phyloP scores from a whole-genome alignment of 2,329 filamentous ascomycete species.

The Aquanectria penicillioides region DNA sequence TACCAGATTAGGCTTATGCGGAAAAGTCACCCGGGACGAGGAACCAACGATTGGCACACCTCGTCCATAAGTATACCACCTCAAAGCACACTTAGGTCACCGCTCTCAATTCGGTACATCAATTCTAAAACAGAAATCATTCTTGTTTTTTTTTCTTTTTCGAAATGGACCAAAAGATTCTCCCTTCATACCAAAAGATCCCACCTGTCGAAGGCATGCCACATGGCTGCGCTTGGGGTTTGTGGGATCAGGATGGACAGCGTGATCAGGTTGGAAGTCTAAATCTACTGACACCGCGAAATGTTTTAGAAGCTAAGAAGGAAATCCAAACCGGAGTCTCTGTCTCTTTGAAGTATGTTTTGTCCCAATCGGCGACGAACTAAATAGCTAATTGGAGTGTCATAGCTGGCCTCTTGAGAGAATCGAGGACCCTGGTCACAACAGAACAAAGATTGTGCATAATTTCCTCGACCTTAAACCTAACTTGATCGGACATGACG shows the following conservation, averaged over 20 bases:
- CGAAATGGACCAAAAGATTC: background rate
- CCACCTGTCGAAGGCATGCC: constrained; percentile 55
- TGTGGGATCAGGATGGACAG: constrained; percentile 56
- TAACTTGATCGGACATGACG: constrained; percentile 52
- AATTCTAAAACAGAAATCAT: too few relatives aligned
- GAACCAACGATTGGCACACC: too few relatives aligned
- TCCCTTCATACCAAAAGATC: constrained; percentile 56
- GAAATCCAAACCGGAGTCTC: constrained; percentile 53
- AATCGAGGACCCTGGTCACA: constrained; percentile 7
- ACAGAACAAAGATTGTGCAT: background rate
- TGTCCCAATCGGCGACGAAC: background rate
- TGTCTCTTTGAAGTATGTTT: constrained; percentile 61
- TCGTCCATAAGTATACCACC: too few relatives aligned
- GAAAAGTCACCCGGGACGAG: too few relatives aligned
- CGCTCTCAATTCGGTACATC: too few relatives aligned
- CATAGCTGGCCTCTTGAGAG: constrained; percentile 54
- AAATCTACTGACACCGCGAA: constrained; percentile 60
- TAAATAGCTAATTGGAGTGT: background rate
- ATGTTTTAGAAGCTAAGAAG: constrained; percentile 40
- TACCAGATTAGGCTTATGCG: too few relatives aligned
- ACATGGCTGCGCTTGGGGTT: constrained; percentile 61
- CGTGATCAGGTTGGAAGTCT: constrained; percentile 63
- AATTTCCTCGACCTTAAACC: constrained; percentile 8
- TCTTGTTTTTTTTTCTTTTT: background rate
- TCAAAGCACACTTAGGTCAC: too few relatives aligned